Conservation (phyloP, 2,329 filamentous ascomycete genomes). For the Ceratocystis alfenasii region DNA sequence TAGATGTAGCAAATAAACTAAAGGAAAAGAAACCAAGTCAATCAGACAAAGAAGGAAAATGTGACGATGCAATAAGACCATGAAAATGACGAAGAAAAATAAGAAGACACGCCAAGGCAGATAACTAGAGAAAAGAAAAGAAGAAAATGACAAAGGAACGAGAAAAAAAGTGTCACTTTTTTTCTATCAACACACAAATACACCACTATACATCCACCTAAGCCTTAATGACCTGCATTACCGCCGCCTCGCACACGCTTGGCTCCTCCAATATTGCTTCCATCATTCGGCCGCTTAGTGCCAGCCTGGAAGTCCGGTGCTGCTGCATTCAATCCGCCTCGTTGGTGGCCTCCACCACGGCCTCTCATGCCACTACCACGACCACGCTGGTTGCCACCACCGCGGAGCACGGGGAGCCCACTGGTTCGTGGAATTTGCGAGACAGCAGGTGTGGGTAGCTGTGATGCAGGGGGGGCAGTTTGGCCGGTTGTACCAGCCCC, state of each 20-base stretch:
- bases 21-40: neutral
- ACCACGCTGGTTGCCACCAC: slow-evolving; percentile 28
- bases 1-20: neutral
- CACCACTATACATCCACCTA: neutral
- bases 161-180: neutral
- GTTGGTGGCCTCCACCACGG: slow-evolving; percentile 32
- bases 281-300: slow-evolving; percentile 41
- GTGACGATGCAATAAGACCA: neutral
- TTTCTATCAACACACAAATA: neutral
- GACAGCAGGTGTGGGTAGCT: slow-evolving; percentile 10
- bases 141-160: slow-evolving; percentile 5
- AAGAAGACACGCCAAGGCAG: neutral
- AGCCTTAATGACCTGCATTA: slow-evolving; percentile 1
- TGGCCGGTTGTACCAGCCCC: slow-evolving; percentile 15
- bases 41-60: slow-evolving; percentile 4
- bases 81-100: slow-evolving; percentile 14
- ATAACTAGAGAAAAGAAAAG: neutral
- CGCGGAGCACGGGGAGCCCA: slow-evolving; percentile 34
- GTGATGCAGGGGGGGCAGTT: slow-evolving; percentile 8
- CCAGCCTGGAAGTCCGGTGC: slow-evolving; percentile 47
- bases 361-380: slow-evolving; percentile 28
- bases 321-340: slow-evolving; percentile 36
- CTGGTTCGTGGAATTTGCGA: slow-evolving; percentile 21
- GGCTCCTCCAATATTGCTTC: slow-evolving; percentile 38
- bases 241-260: slow-evolving; percentile 33